phyloP scores from a whole-genome alignment of 2,329 filamentous ascomycete species.

The Lachnellula willkommii region DNA sequence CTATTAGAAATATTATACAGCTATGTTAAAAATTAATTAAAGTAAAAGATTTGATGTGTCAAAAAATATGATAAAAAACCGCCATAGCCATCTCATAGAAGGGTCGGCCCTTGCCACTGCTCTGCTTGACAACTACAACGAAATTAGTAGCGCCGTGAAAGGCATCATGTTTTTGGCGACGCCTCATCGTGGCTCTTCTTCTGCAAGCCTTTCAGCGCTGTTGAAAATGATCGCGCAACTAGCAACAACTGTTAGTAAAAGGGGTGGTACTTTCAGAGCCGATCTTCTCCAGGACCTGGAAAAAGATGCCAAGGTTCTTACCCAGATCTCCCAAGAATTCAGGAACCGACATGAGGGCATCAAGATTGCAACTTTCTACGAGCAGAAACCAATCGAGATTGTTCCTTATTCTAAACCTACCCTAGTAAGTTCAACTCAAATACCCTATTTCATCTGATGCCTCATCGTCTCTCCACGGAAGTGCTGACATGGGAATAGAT shows the following conservation, averaged over 20 bases:
- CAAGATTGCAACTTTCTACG: conserved; percentile 17
- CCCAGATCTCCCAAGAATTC: conserved; percentile 15
- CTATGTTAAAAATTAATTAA: too few relatives aligned
- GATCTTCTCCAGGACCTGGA: conserved; percentile 11
- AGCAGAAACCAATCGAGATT: conserved; percentile 3
- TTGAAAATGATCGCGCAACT: conserved; percentile 2
- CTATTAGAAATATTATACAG: too few relatives aligned
- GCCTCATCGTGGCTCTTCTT: conserved; percentile 34
- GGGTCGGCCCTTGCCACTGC: conserved; percentile 14
- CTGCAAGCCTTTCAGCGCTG: conserved; percentile 1
- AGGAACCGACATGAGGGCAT: conserved; percentile 8
- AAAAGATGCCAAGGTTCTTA: conserved; percentile 10
- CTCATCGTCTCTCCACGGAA: not conserved
- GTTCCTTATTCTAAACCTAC: not conserved
- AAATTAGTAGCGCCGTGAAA: conserved; percentile 22
- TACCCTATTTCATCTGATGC: not conserved
- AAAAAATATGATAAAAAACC: too few relatives aligned
- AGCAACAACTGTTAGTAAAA: not conserved
- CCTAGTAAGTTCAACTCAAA: not conserved
- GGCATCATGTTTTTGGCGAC: conserved; percentile 37
- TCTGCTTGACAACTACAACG: conserved; percentile 13
- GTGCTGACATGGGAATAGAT: not conserved
- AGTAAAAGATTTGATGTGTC: too few relatives aligned
- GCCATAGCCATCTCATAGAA: too few relatives aligned
- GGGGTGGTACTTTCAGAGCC: not conserved